These are phyloP conservation scores for Trichocladium uniseriatum DNA, from an alignment of 495 filamentous ascomycete genomes.

Conservation along the genomic window DNA sequence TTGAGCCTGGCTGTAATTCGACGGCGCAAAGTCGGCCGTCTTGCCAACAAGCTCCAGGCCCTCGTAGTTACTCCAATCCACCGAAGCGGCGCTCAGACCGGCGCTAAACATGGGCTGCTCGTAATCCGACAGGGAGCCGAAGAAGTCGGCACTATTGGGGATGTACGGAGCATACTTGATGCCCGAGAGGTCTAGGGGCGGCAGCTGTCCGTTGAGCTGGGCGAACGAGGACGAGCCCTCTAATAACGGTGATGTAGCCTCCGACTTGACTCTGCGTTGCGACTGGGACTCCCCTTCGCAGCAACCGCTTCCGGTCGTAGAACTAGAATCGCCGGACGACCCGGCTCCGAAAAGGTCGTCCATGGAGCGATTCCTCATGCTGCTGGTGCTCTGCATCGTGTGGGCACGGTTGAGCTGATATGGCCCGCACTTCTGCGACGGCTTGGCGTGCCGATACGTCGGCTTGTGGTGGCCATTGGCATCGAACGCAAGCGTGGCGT, in stretches of 20 bases:
- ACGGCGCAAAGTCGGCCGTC: conserved; percentile 46
- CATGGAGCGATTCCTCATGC: conserved; percentile 55
- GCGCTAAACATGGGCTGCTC: conserved; percentile 60
- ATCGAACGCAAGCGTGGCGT: conserved; percentile 72
- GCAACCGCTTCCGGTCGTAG: conserved; percentile 23
- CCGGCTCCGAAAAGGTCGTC: conserved; percentile 49
- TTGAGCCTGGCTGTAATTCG: conserved; percentile 59
- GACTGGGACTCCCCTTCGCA: conserved; percentile 29
- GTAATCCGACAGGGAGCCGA: conserved; percentile 46
- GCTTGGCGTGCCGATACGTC: conserved; percentile 76
- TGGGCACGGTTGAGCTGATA: conserved; percentile 71
- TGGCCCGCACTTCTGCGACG: conserved; percentile 75
- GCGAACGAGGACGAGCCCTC: conserved; percentile 45
- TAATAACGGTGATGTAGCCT: conserved; percentile 61
- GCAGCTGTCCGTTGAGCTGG: conserved; percentile 53
- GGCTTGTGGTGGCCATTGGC: conserved; percentile 93
- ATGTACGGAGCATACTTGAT: conserved; percentile 48
- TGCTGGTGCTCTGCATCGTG: conserved; percentile 52
- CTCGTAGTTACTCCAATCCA: conserved; percentile 69
- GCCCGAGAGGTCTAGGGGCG: conserved; percentile 53
- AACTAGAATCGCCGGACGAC: conserved; percentile 25
- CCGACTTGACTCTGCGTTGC: conserved; percentile 53
- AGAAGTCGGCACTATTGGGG: conserved; percentile 42
- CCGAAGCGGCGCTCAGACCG: conserved; percentile 51
- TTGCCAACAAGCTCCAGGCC: conserved; percentile 45